Percentiles rank a stretch among this genome's conserved stretches.
phyloP scores from a whole-genome alignment of 1,139 yeast genomes.

The Saccharomyces hybrid region DNA sequence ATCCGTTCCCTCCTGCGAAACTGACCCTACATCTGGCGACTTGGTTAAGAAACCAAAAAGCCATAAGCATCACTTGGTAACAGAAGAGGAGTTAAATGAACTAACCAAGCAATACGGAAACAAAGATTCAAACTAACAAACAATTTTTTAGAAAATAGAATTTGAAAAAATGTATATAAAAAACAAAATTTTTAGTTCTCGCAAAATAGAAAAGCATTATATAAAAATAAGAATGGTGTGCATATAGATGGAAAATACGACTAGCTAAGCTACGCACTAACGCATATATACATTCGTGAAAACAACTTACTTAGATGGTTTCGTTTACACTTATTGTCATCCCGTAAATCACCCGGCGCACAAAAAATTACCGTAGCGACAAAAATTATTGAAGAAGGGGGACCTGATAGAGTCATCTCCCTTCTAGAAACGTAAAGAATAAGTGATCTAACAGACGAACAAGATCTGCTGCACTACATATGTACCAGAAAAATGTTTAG shows the following conservation, averaged over 20 bases:
- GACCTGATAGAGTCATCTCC: too few relatives aligned
- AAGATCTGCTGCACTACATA: background rate
- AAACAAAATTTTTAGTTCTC: background rate
- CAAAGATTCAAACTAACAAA: background rate
- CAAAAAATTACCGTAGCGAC: background rate
- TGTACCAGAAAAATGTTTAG: background rate
- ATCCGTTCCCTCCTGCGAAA: conserved; percentile 32
- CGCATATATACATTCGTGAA: background rate
- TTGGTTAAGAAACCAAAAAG: conserved; percentile 24
- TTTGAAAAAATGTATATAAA: background rate
- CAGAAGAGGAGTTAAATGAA: conserved; percentile 42
- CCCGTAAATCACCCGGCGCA: background rate
- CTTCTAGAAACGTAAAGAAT: background rate
- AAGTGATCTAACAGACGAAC: background rate
- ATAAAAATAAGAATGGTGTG: background rate
- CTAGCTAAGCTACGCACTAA: background rate
- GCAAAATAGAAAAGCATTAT: background rate
- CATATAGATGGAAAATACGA: background rate
- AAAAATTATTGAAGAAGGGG: too few relatives aligned
- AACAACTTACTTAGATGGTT: background rate
- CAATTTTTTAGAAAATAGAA: background rate
- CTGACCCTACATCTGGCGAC: conserved; percentile 32
- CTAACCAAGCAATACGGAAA: conserved; percentile 12
- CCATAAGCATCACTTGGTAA: conserved; percentile 50
- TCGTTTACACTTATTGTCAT: too few relatives aligned